Conservation (phyloP, 192 early-diverging fungal species). For the Rhizoclosmatium sp. region DNA sequence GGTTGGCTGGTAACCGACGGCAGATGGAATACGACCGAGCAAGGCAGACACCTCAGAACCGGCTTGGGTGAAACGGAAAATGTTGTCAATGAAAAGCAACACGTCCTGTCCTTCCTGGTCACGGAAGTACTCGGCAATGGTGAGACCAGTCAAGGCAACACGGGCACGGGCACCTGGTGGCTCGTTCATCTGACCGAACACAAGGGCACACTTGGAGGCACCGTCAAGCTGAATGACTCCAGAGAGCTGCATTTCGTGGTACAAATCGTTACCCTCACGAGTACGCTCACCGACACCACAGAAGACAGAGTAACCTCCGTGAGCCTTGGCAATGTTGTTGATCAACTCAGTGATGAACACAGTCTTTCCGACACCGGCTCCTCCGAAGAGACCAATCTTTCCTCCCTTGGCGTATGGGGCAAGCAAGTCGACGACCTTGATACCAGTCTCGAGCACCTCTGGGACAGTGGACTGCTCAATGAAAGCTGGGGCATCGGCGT, state of each 20-base stretch:
- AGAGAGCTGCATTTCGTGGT: constrained; percentile 97
- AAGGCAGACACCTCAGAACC: constrained; percentile 99
- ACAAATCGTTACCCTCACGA: constrained; percentile 99
- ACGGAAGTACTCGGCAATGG: constrained; percentile 99
- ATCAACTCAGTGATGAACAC: constrained; percentile 99
- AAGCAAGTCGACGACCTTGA: constrained; percentile 98
- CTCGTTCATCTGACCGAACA: constrained; percentile 99
- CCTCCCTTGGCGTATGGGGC: constrained; percentile 96
- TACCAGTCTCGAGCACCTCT: constrained; percentile 95
- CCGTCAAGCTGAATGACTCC: constrained; percentile 97
- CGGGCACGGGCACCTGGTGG: constrained; percentile 98
- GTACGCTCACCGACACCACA: constrained; percentile 99
- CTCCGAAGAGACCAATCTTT: constrained; percentile 99
- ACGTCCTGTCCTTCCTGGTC: constrained; percentile 99
- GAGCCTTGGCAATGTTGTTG: constrained; percentile 99
- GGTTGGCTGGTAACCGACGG: constrained; percentile 99
- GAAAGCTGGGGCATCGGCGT: constrained; percentile 92
- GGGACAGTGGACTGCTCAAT: constrained; percentile 95
- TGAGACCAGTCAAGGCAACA: constrained; percentile 96
- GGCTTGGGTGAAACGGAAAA: constrained; percentile 99
- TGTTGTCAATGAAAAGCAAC: constrained; percentile 99
- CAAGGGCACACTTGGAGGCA: constrained; percentile 92
- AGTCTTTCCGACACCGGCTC: constrained; percentile 99
- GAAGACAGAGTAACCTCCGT: constrained; percentile 99
- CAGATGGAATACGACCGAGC: constrained; percentile 98